Conservation (phyloP, 2,329 filamentous ascomycete species). For the Cladophialophora carrionii region DNA sequence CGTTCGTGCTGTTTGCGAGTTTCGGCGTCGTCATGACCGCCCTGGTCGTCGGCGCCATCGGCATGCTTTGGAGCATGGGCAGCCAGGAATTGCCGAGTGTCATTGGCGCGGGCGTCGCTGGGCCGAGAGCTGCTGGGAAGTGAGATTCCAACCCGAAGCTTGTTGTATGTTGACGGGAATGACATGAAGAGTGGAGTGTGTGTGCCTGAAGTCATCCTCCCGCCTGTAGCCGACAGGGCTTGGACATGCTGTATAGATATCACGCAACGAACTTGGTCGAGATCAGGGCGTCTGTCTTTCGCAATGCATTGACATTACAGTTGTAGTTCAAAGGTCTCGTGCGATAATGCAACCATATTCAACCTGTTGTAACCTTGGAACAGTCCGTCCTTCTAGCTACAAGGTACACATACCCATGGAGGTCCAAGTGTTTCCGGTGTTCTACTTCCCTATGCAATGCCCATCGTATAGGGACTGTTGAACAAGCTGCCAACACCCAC, state of each 20-base stretch:
- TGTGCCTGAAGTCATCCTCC: background rate
- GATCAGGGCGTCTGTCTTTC: background rate
- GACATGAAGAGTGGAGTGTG: slow-evolving; percentile 1
- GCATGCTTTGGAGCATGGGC: slow-evolving; percentile 80
- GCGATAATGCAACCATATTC: background rate
- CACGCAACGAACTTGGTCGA: background rate
- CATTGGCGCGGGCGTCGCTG: slow-evolving; percentile 89
- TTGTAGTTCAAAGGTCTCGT: background rate
- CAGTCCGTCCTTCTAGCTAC: background rate
- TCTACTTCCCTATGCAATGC: background rate
- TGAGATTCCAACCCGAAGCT: background rate
- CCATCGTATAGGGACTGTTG: background rate
- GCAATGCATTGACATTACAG: background rate
- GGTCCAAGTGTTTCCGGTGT: background rate
- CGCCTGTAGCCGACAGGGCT: background rate
- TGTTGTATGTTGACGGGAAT: background rate
- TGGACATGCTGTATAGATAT: slow-evolving; percentile 3
- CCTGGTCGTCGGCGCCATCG: slow-evolving; percentile 70
- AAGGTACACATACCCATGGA: background rate
- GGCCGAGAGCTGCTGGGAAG: slow-evolving; percentile 47
- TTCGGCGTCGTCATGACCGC: slow-evolving; percentile 72
- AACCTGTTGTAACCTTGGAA: background rate
- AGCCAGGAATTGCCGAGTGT: slow-evolving; percentile 88
- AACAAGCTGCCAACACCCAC: background rate
- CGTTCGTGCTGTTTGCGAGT: slow-evolving; percentile 83